Evolutionary conservation across 2,329 filamentous ascomycete genomes (phyloP).

Genomic region (Aureobasidium subglaciale): DNA sequence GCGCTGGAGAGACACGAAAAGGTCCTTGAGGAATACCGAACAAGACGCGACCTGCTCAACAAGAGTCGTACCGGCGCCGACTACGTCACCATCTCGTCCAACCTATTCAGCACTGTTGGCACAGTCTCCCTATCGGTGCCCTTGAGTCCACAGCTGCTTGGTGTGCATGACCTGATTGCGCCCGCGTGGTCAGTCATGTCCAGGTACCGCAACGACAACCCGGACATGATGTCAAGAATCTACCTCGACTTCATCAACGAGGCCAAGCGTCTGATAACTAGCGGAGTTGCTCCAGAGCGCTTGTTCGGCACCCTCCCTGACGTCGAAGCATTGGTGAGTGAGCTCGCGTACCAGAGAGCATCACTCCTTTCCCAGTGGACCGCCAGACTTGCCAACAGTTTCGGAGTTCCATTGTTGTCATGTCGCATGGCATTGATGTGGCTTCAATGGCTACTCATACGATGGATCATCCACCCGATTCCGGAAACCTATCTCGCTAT

Average conservation of each 20-base stretch:
- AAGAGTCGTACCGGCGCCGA: neutral
- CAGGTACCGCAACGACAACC: neutral
- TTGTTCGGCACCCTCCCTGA: slow-evolving; percentile 1
- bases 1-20: neutral
- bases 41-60: neutral
- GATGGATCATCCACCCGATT: slow-evolving; percentile 70
- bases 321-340: neutral
- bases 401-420: neutral
- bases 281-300: neutral
- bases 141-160: neutral
- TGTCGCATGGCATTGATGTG: slow-evolving; percentile 11
- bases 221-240: slow-evolving; percentile 4
- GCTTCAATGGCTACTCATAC: slow-evolving; percentile 47
- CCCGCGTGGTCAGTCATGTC: slow-evolving; percentile 11
- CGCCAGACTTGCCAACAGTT: slow-evolving; percentile 10
- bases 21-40: neutral
- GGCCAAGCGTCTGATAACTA: neutral
- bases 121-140: neutral
- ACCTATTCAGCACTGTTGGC: slow-evolving; percentile 1
- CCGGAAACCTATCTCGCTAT: slow-evolving; percentile 69
- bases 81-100: neutral
- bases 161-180: neutral
- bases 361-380: neutral
- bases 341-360: neutral
- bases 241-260: slow-evolving; percentile 6